Evolutionary conservation across 2,329 filamentous ascomycete genomes (phyloP).

Genomic region (Metarhizium humberi): DNA sequence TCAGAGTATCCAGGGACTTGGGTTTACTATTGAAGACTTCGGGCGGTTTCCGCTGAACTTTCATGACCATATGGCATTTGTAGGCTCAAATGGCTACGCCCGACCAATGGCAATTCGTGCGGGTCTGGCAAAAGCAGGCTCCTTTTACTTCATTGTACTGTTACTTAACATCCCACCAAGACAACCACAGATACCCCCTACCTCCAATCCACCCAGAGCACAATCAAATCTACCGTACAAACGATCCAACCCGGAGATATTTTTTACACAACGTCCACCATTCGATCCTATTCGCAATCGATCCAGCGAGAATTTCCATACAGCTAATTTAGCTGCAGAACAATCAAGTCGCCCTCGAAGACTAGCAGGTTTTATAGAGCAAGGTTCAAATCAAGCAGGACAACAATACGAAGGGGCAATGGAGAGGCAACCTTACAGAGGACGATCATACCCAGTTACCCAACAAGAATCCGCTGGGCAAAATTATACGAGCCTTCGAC

Average conservation of each 20-base stretch:
- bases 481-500: not conserved
- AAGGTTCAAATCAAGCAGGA: not conserved
- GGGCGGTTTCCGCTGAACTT: slow-evolving; percentile 42
- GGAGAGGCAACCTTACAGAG: not conserved
- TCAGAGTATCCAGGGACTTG: slow-evolving; percentile 43
- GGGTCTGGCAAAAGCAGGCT: slow-evolving; percentile 50
- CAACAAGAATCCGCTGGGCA: not conserved
- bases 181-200: slow-evolving; percentile 36
- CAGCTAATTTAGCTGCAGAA: not conserved
- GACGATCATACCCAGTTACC: not conserved
- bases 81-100: slow-evolving; percentile 39
- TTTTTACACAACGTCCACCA: slow-evolving; percentile 35
- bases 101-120: slow-evolving; percentile 41
- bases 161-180: slow-evolving; percentile 29
- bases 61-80: slow-evolving; percentile 46
- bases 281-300: slow-evolving; percentile 37
- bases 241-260: slow-evolving; percentile 17
- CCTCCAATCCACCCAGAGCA: slow-evolving; percentile 31
- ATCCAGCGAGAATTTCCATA: slow-evolving; percentile 19
- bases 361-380: not conserved
- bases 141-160: slow-evolving; percentile 53
- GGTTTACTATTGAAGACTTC: slow-evolving; percentile 44
- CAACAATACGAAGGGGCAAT: not conserved
- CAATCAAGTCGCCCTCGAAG: not conserved
- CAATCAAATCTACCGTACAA: slow-evolving; percentile 32